These are phyloP conservation scores for Aspergillus sclerotioniger DNA, from an alignment of 495 filamentous ascomycete genomes.

Conservation along the genomic window DNA sequence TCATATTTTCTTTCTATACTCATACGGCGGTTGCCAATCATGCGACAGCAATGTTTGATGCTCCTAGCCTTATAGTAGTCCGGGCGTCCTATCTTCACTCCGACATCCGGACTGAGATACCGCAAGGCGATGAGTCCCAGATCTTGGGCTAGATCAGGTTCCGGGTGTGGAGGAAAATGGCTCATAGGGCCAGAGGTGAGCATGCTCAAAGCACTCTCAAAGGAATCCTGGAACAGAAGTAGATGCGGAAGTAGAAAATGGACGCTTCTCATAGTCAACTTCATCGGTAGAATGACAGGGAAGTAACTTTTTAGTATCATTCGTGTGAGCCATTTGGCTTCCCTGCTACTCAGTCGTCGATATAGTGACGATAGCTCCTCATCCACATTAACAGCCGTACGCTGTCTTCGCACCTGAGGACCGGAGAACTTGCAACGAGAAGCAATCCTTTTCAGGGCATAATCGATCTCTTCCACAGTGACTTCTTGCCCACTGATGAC, in stretches of 20 bases:
- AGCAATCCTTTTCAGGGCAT: slow-evolving; percentile 59
- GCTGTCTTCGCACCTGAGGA: slow-evolving; percentile 54
- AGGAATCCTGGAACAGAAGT: slow-evolving; percentile 63
- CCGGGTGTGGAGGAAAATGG: slow-evolving; percentile 40
- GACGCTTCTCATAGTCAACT: slow-evolving; percentile 45
- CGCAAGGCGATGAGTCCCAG: slow-evolving; percentile 40
- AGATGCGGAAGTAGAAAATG: slow-evolving; percentile 61
- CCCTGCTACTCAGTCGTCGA: slow-evolving; percentile 58
- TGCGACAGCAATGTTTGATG: slow-evolving; percentile 69
- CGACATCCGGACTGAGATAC: slow-evolving; percentile 59
- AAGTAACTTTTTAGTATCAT: slow-evolving; percentile 74
- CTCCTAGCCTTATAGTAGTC: slow-evolving; percentile 72
- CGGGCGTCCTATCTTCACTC: slow-evolving; percentile 73
- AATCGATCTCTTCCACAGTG: slow-evolving; percentile 74
- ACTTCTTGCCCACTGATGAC: slow-evolving; percentile 42
- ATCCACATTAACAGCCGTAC: slow-evolving; percentile 42
- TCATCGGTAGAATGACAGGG: slow-evolving; percentile 55
- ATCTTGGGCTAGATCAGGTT: slow-evolving; percentile 30
- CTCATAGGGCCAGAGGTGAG: slow-evolving; percentile 41
- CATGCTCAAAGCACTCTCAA: slow-evolving; percentile 49
- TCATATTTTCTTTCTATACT: slow-evolving; percentile 82
- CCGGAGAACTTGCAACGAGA: slow-evolving; percentile 67
- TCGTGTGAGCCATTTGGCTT: slow-evolving; percentile 88
- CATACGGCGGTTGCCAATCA: slow-evolving; percentile 58
- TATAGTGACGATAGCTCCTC: slow-evolving; percentile 54